A percentile compares a stretch with the other conserved stretches of the same genome.
Evolutionary conservation across 2,329 filamentous ascomycete genomes (phyloP).

Genomic region (Ophiostoma ips): DNA sequence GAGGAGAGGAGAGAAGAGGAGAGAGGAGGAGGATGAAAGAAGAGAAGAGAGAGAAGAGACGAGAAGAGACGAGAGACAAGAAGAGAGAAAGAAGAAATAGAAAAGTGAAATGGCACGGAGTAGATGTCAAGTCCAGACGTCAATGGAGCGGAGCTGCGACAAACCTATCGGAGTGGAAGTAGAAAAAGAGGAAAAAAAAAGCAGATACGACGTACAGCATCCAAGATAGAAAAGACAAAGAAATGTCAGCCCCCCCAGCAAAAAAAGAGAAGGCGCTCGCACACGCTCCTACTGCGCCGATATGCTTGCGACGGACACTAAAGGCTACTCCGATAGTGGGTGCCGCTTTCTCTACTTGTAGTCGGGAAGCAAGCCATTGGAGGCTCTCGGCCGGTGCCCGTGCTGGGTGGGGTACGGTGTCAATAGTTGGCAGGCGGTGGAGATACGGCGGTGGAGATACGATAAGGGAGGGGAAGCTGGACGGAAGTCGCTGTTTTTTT

Average conservation of each 20-base stretch:
- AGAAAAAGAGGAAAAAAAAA: neutral
- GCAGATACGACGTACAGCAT: neutral
- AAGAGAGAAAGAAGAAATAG: neutral
- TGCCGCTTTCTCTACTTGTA: too few relatives aligned
- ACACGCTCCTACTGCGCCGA: too few relatives aligned
- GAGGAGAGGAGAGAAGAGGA: neutral
- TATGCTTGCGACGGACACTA: too few relatives aligned
- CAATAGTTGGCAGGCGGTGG: too few relatives aligned
- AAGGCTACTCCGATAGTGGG: too few relatives aligned
- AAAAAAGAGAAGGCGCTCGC: too few relatives aligned
- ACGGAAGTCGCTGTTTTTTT: too few relatives aligned
- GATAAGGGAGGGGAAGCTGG: too few relatives aligned
- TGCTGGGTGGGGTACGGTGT: too few relatives aligned
- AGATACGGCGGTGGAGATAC: too few relatives aligned
- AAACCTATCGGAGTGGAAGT: neutral
- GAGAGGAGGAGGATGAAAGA: neutral
- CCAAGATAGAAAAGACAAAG: constrained; percentile 3
- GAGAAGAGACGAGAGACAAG: neutral
- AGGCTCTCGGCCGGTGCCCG: too few relatives aligned
- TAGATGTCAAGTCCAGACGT: neutral
- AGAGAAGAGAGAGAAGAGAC: neutral
- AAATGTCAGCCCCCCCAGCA: neutral
- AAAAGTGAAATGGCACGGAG: neutral
- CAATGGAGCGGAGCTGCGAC: neutral
- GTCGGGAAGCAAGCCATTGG: too few relatives aligned